A percentile compares a stretch with the other conserved stretches of the same genome.
These are phyloP conservation scores for Aspergillus awamori DNA, from an alignment of 2,329 filamentous ascomycete genomes.

Conservation along the genomic window DNA sequence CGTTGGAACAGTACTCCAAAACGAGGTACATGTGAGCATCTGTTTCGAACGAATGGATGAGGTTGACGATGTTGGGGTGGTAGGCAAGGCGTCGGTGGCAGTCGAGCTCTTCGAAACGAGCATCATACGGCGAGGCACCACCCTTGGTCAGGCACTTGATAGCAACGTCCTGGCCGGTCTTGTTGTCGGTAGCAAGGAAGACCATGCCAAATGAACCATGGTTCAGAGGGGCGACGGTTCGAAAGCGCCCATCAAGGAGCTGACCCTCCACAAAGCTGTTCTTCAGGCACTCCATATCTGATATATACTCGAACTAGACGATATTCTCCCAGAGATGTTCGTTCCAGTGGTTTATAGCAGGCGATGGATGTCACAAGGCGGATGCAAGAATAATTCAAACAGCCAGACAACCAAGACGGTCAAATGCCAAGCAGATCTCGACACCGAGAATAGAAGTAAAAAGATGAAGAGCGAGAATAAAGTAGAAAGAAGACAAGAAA, in stretches of 20 bases:
- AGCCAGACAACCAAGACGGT: conserved; percentile 32
- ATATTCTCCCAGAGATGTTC: conserved; percentile 20
- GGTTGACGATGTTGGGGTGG: conserved; percentile 92
- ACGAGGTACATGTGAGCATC: conserved; percentile 88
- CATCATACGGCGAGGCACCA: conserved; percentile 72
- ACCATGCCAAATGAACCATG: conserved; percentile 99
- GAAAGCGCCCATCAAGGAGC: conserved; percentile 70
- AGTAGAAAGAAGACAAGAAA: conserved; percentile 21
- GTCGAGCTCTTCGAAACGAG: conserved; percentile 63
- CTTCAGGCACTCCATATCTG: conserved; percentile 39
- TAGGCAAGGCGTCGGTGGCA: conserved; percentile 77
- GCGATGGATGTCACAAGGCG: conserved; percentile 14
- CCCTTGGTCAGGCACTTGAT: conserved; percentile 95
- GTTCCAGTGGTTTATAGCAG: conserved; percentile 6
- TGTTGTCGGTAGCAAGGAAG: conserved; percentile 81
- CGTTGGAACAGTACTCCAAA: conserved; percentile 91
- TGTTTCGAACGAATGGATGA: conserved; percentile 89
- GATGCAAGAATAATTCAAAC: conserved; percentile 26
- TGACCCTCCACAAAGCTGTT: conserved; percentile 39
- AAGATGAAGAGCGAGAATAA: conserved; percentile 22
- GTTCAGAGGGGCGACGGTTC: conserved; percentile 91
- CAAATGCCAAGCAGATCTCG: conserved; percentile 27
- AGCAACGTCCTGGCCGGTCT: conserved; percentile 78
- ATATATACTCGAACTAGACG: conserved; percentile 23
- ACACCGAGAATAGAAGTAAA: conserved; percentile 31